Percentiles rank a stretch among this genome's conserved stretches.
These are phyloP conservation scores for Globisporangium nunn DNA, from an alignment of 352 stramenopile genomes.

Conservation along the genomic window DNA sequence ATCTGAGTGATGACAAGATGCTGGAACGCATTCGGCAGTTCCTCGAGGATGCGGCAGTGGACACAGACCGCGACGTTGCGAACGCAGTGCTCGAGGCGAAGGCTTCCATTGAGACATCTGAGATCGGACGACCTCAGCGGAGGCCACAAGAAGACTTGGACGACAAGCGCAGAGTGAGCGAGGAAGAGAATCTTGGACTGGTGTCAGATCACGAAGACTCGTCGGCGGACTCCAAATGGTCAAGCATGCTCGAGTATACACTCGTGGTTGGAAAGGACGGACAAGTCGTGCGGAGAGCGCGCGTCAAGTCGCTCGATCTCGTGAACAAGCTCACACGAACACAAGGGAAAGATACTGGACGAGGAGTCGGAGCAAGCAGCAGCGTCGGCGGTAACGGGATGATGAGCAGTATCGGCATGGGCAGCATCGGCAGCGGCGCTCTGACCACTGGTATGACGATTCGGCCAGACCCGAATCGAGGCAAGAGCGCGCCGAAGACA, in stretches of 20 bases:
- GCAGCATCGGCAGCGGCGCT: constrained; percentile 14
- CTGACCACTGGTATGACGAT: constrained; percentile 25
- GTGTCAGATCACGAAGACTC: constrained; percentile 74
- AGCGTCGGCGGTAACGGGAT: constrained; percentile 9
- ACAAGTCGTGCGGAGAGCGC: constrained; percentile 71
- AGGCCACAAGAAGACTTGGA: constrained; percentile 49
- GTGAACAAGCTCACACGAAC: constrained; percentile 56
- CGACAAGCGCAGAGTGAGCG: constrained; percentile 46
- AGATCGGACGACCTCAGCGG: constrained; percentile 20
- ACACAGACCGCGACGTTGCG: constrained; percentile 65
- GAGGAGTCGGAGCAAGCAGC: constrained; percentile 14
- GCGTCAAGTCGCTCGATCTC: constrained; percentile 78
- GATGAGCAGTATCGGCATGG: constrained; percentile 15
- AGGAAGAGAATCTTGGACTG: constrained; percentile 55
- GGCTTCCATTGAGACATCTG: constrained; percentile 34
- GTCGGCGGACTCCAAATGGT: constrained; percentile 76
- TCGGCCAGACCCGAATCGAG: constrained; percentile 32
- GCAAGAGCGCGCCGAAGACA: constrained; percentile 34
- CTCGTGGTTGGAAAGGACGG: constrained; percentile 78
- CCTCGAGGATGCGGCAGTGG: constrained; percentile 47
- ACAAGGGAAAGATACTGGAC: constrained; percentile 52
- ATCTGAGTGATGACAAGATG: constrained; percentile 61
- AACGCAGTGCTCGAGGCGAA: constrained; percentile 37
- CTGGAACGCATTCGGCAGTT: constrained; percentile 64
- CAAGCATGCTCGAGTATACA: constrained; percentile 83